These are phyloP conservation scores for Eimeria zaria DNA, from an alignment of 169 alveolate genomes.

Conservation along the genomic window DNA sequence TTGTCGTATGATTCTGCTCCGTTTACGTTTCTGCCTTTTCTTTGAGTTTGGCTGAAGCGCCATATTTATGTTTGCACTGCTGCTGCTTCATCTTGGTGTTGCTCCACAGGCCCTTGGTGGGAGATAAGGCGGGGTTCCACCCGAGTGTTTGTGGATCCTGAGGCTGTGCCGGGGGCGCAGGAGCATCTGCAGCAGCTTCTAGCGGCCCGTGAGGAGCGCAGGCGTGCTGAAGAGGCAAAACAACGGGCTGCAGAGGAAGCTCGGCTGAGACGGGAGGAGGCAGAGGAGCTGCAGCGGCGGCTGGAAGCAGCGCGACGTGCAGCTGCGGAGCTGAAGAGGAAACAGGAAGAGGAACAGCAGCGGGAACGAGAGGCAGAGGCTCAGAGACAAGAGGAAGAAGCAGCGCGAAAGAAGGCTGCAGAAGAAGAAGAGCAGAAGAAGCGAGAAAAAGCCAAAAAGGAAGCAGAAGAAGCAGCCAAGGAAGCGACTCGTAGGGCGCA, in stretches of 20 bases:
- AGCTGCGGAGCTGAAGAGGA: slow-evolving; percentile 22
- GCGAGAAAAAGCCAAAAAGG: not conserved
- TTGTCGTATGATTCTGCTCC: not conserved
- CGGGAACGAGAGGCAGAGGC: slow-evolving; percentile 35
- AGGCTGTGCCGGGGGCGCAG: slow-evolving; percentile 30
- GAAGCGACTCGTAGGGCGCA: slow-evolving; percentile 40
- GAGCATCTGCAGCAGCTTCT: slow-evolving; percentile 37
- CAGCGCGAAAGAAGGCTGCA: slow-evolving; percentile 2
- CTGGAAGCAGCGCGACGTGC: slow-evolving; percentile 12
- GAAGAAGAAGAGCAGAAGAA: not conserved
- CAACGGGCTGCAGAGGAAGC: slow-evolving; percentile 1
- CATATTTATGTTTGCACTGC: not conserved
- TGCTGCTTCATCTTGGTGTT: not conserved
- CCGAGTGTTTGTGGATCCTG: not conserved
- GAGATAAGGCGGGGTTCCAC: not conserved
- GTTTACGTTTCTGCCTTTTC: not conserved
- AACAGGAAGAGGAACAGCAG: slow-evolving; percentile 16
- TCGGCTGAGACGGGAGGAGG: slow-evolving; percentile 35
- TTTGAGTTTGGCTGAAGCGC: not conserved
- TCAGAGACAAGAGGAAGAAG: not conserved
- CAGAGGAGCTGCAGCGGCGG: slow-evolving; percentile 15
- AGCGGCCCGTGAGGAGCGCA: not conserved
- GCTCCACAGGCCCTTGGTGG: slow-evolving; percentile 37
- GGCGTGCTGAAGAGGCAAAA: slow-evolving; percentile 14
- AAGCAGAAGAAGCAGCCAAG: slow-evolving; percentile 17